phyloP scores from a whole-genome alignment of 139 green algal species.

The Chlorella sp. region DNA sequence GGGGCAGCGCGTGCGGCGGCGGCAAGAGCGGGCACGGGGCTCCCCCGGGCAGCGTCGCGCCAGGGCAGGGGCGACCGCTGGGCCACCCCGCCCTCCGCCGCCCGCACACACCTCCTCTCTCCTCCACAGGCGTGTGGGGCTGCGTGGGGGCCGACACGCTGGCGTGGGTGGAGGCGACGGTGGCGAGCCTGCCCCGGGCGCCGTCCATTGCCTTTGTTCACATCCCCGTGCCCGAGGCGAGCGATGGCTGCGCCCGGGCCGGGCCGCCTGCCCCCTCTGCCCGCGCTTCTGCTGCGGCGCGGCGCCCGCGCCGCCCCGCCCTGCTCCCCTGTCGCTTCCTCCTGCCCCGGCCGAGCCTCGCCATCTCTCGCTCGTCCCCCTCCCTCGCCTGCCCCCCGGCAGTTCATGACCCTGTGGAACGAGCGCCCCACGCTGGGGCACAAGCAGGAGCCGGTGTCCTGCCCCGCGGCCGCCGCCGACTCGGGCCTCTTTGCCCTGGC shows the following conservation, averaged over 20 bases:
- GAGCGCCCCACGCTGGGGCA: conserved; percentile 5
- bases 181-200: background rate
- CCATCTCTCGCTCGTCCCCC: background rate
- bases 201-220: conserved; percentile 48
- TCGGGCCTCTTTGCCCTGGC: conserved; percentile 26
- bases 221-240: conserved; percentile 41
- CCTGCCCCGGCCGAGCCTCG: too few species aligned
- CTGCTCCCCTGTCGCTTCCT: background rate
- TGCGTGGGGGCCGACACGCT: conserved; percentile 36
- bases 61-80: background rate
- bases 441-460: conserved; percentile 38
- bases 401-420: conserved; percentile 29
- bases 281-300: background rate
- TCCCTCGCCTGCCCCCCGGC: background rate
- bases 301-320: background rate
- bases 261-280: too few species aligned
- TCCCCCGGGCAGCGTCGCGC: background rate
- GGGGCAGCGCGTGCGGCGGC: background rate
- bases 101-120: background rate
- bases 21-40: background rate
- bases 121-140: conserved; percentile 26
- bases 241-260: background rate
- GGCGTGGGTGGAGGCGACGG: conserved; percentile 20
- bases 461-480: conserved; percentile 30
- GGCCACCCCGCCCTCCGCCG: background rate